Base-by-base conservation (phyloP, 2,329 filamentous ascomycete genomes). In the Fusarium sp. region DNA sequence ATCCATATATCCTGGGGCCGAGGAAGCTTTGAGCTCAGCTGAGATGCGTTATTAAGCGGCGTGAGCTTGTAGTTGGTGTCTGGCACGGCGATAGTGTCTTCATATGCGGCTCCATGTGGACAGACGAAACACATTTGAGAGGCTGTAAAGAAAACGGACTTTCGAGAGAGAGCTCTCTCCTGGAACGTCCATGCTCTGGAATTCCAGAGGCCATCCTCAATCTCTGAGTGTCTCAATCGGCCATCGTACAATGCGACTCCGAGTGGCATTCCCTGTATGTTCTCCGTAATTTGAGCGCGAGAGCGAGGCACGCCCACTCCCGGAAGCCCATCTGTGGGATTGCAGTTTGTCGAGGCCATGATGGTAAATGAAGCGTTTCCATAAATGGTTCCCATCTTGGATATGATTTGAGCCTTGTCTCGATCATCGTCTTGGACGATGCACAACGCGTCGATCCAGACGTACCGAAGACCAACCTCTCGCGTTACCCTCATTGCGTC, bases 391-490 rank as follows among this genome's bases (percentile, higher is more conserved):
- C 59, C 52, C 71, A 72, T 73, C 7, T 59, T 70, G 1, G 18
- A 52, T 6, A 73, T 70, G 5, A 70, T 72, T 16, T 5, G 52
- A 3, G 20, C 58, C 29, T 73, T 73, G 16, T 73, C 70, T 2
- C 64, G 31, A 5, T 58, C 20, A 7, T 72, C 59, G 35, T 73
- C 66, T 37, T 73, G 70, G 8, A 6, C 38, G 18, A 73, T 73
- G 6, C 66, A 72, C 1, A 72, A 13, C 1, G 70, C 66, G 13
- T 73, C 71, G 3, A 73, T 59, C 71, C 71, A 73, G 20, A 73
- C 47, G 1, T 73, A 73, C 0, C 71, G 70, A 2, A 70, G n/a
- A 2, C 56, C 70, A 0, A 67, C 58, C 3, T 69, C 31, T 4
- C 2, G 57, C 0, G 59, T 59, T 6, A 73, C 66, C 8, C 34